Conservation (phyloP, 2,329 filamentous ascomycete species). For the Aspergillus melleus region DNA sequence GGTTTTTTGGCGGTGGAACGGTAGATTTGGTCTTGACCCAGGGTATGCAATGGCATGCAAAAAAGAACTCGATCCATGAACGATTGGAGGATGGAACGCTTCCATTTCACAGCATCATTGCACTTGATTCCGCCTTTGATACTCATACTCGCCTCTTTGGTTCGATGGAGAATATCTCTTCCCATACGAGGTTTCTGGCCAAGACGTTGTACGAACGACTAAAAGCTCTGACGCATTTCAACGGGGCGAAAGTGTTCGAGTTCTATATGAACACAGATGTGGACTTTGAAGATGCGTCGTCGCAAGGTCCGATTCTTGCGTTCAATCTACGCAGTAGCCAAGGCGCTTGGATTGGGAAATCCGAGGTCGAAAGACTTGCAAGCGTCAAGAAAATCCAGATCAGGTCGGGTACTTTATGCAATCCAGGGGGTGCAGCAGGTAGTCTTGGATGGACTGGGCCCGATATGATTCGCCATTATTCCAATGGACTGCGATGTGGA, state of each 20-base stretch:
- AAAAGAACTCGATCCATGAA: slow-evolving; percentile 74
- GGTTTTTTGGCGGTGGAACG: slow-evolving; percentile 91
- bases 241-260: slow-evolving; percentile 63
- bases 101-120: slow-evolving; percentile 86
- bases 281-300: slow-evolving; percentile 44
- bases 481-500: slow-evolving; percentile 80
- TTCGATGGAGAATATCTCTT: slow-evolving; percentile 67
- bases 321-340: slow-evolving; percentile 74
- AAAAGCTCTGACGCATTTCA: slow-evolving; percentile 64
- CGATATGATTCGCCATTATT: slow-evolving; percentile 84
- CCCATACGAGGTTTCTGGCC: slow-evolving; percentile 69
- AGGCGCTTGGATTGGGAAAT: slow-evolving; percentile 75
- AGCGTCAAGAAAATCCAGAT: slow-evolving; percentile 77
- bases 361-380: slow-evolving; percentile 85
- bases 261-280: slow-evolving; percentile 58
- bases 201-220: slow-evolving; percentile 61
- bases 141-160: slow-evolving; percentile 69
- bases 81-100: slow-evolving; percentile 87
- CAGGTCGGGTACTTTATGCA: slow-evolving; percentile 86
- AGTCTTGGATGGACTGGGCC: slow-evolving; percentile 72
- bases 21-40: slow-evolving; percentile 82
- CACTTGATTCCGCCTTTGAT: slow-evolving; percentile 71
- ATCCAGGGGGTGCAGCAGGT: slow-evolving; percentile 79
- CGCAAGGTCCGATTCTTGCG: slow-evolving; percentile 73
- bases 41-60: slow-evolving; percentile 80